Conservation (phyloP, 257 asterid genomes). For the Solanum habrochaites region DNA sequence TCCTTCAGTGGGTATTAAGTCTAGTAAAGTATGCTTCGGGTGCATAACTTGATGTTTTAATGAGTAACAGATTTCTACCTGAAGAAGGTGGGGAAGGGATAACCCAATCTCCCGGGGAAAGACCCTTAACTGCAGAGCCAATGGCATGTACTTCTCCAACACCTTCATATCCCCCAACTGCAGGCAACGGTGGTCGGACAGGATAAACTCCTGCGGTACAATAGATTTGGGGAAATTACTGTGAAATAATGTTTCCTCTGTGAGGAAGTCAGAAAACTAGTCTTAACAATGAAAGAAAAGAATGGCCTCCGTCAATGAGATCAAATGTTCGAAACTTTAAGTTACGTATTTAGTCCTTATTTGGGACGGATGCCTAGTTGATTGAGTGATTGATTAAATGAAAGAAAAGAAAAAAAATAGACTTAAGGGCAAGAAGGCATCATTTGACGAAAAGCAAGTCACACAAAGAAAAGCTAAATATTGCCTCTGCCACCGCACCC, state of each 20-base stretch:
- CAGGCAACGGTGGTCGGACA: constrained; percentile 87
- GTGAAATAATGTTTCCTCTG: background rate
- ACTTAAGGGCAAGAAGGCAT: background rate
- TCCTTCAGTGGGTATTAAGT: background rate
- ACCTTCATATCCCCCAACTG: constrained; percentile 96
- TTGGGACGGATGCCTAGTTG: background rate
- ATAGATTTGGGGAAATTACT: background rate
- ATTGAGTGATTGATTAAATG: background rate
- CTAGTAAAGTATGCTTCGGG: background rate
- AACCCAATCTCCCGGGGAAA: constrained; percentile 79
- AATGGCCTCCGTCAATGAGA: background rate
- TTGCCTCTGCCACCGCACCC: background rate
- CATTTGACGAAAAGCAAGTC: background rate
- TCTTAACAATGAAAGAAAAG: background rate
- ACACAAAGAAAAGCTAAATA: background rate
- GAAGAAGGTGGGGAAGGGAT: constrained; percentile 92
- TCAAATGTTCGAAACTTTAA: background rate
- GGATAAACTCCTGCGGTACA: constrained; percentile 68
- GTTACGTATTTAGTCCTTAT: background rate
- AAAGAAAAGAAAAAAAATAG: background rate
- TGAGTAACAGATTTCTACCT: constrained; percentile 22
- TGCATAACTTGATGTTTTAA: background rate
- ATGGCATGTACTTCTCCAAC: constrained; percentile 82
- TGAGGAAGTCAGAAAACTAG: background rate
- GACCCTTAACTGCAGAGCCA: constrained; percentile 63